phyloP scores from a whole-genome alignment of 441 rosid species.

The Syzygium malaccense region DNA sequence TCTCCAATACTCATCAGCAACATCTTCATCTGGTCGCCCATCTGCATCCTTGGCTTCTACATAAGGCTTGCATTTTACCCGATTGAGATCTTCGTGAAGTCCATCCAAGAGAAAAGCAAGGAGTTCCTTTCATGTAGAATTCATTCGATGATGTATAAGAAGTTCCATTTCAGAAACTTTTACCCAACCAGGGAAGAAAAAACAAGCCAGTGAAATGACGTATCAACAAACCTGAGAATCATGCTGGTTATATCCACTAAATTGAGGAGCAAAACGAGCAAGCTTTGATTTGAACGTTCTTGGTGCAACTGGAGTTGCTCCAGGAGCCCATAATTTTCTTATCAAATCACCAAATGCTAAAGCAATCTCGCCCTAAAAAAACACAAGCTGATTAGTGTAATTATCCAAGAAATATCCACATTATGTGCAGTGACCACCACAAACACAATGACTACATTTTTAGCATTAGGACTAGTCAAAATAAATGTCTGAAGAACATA shows the following conservation, averaged over 20 bases:
- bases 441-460: not conserved
- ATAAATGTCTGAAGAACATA: constrained; percentile 20
- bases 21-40: constrained; percentile 57
- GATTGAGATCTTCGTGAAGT: constrained; percentile 76
- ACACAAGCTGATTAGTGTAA: not conserved
- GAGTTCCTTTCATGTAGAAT: constrained; percentile 44
- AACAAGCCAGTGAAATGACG: constrained; percentile 16
- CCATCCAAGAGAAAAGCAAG: constrained; percentile 77
- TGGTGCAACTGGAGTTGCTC: constrained; percentile 58
- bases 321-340: constrained; percentile 77
- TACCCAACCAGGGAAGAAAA: constrained; percentile 11
- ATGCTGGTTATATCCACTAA: constrained; percentile 78
- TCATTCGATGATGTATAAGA: constrained; percentile 9
- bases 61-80: constrained; percentile 68
- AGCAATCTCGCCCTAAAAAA: constrained; percentile 66
- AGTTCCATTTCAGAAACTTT: not conserved
- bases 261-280: constrained; percentile 72
- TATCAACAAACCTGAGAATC: constrained; percentile 70
- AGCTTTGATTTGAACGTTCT: constrained; percentile 68
- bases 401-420: constrained; percentile 1
- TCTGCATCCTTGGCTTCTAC: constrained; percentile 67
- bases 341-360: constrained; percentile 67
- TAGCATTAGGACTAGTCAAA: not conserved
- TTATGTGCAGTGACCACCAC: not conserved
- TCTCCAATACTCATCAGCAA: constrained; percentile 73